Evolutionary conservation across 495 filamentous ascomycete genomes (phyloP).

Genomic region (Astrocystis sublimbata): DNA sequence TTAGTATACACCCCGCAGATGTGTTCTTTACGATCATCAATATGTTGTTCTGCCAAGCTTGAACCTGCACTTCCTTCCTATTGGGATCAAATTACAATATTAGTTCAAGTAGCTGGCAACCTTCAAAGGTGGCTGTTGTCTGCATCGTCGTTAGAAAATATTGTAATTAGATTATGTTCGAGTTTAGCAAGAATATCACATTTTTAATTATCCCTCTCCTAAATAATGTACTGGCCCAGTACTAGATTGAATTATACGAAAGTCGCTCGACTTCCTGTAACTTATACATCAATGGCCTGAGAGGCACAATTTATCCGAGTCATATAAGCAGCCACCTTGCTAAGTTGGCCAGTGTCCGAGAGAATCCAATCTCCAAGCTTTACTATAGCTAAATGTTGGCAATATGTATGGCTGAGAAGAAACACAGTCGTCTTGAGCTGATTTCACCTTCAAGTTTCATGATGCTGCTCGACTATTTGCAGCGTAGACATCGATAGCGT

Average conservation of each 20-base stretch:
- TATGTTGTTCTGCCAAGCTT: too few relatives aligned
- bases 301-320: conserved; percentile 2
- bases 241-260: background rate
- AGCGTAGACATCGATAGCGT: too few relatives aligned
- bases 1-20: background rate
- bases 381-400: background rate
- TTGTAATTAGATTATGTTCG: too few relatives aligned
- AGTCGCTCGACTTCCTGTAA: background rate
- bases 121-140: background rate
- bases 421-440: background rate
- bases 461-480: too few relatives aligned
- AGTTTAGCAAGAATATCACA: too few relatives aligned
- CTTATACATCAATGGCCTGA: background rate
- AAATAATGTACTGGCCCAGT: too few relatives aligned
- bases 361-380: background rate
- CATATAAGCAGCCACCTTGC: conserved; percentile 15
- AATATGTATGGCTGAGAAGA: background rate
- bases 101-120: background rate
- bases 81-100: too few relatives aligned
- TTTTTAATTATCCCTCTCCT: too few relatives aligned
- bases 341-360: background rate
- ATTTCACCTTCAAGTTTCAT: background rate
- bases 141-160: too few relatives aligned
- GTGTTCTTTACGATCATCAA: background rate
- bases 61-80: too few relatives aligned